These are phyloP conservation scores for Pilatotrama ljubarskyi DNA, from an alignment of 768 basidiomycete genomes.

Conservation along the genomic window DNA sequence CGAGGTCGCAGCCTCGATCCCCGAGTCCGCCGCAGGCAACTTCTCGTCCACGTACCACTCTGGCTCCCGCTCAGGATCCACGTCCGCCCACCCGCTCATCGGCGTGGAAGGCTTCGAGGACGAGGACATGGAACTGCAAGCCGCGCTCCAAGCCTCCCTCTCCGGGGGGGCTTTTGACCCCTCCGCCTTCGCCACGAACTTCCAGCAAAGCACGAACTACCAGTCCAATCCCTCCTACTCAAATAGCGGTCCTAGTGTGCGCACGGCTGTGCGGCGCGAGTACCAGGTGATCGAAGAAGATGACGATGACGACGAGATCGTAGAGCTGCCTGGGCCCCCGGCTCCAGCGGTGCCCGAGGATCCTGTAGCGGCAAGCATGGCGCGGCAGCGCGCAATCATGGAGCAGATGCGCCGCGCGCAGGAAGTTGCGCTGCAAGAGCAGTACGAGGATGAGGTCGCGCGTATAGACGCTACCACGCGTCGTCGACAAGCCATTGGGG, in stretches of 20 bases:
- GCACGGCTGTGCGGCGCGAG: conserved; percentile 12
- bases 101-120: conserved; percentile 58
- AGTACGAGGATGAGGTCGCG: conserved; percentile 46
- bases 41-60: conserved; percentile 1
- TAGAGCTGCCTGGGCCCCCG: conserved; percentile 9
- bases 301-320: conserved; percentile 30
- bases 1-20: conserved; percentile 61
- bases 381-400: conserved; percentile 58
- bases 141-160: conserved; percentile 82
- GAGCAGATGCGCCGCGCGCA: conserved; percentile 67
- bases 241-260: neutral
- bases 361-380: conserved; percentile 67
- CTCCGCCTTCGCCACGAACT: neutral
- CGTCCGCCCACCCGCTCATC: neutral
- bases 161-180: conserved; percentile 30
- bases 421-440: conserved; percentile 62
- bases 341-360: conserved; percentile 37
- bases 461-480: conserved; percentile 19
- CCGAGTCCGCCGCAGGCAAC: conserved; percentile 39
- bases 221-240: neutral
- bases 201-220: neutral
- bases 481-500: conserved; percentile 4
- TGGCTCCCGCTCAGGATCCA: conserved; percentile 2
- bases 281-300: conserved; percentile 16
- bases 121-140: conserved; percentile 87